Conservation (phyloP, 495 filamentous ascomycete genomes). For the Podospora fimiseda region DNA sequence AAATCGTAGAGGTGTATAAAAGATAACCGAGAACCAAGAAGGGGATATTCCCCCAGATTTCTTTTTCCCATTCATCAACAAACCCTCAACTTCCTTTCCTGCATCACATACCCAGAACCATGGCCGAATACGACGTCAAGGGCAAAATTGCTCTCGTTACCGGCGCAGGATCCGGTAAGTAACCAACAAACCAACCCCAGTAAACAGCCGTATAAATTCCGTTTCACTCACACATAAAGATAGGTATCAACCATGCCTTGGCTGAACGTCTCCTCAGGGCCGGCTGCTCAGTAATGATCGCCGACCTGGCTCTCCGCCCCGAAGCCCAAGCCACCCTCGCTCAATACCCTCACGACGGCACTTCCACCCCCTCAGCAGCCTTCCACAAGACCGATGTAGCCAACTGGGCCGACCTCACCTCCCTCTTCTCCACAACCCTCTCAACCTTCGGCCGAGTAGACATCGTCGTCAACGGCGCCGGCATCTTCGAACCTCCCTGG, state of each 20-base stretch:
- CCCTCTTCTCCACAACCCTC: conserved; percentile 50
- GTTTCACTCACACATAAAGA: no score
- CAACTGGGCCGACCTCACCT: conserved; percentile 52
- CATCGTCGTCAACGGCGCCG: conserved; percentile 65
- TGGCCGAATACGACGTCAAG: not conserved
- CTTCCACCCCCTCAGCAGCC: not conserved
- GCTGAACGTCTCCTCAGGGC: not conserved
- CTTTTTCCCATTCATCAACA: not conserved
- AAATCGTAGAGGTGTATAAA: no score
- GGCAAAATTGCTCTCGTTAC: not conserved
- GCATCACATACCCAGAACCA: not conserved
- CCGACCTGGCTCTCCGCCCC: not conserved
- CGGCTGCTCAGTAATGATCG: not conserved
- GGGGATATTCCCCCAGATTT: not conserved
- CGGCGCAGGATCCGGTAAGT: not conserved
- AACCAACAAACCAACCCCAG: not conserved
- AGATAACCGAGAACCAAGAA: no score
- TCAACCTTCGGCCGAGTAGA: conserved; percentile 53
- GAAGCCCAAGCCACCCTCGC: not conserved
- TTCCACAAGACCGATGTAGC: conserved; percentile 49
- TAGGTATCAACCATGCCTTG: not conserved
- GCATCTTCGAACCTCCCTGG: conserved; percentile 61
- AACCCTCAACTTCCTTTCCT: not conserved
- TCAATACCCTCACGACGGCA: not conserved
- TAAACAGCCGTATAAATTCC: no score